Base-by-base conservation (phyloP, 352 stramenopile species). In the Phytophthora citrophthora region DNA sequence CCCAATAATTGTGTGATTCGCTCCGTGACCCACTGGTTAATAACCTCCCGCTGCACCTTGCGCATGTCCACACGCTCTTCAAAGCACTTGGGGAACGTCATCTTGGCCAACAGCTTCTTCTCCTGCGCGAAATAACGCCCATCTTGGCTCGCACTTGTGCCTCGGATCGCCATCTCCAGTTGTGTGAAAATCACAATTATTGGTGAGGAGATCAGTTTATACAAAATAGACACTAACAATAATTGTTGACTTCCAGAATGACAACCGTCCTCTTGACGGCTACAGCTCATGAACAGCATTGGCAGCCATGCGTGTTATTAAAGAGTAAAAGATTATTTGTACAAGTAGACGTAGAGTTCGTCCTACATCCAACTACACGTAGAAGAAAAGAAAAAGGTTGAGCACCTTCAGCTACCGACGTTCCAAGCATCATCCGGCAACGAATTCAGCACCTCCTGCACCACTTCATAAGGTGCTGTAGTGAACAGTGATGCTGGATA, bases 401-500 rank as follows among this genome's bases (percentile, higher is more conserved):
- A 18, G 54, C 56, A 13, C 9, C 29, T 34, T 34, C 9, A 34
- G 29, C 29, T 13, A 2, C 31, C 16, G 49, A 54, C 39, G 34
- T 63, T 54, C 69, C 69, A 77, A 39, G 59, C 64, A 13, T 74
- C 70, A 31, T 80, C 76, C 5, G 73, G 68, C 13, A 77, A 51
- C 15, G 47, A 68, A 15, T 52, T n/a, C n/a, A 92, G 67, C 53
- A 81, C 79, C 10, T 83, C 70, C 31, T 77, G 70, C 31, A 98
- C 86, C 39, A 95, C 68, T 15, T 95, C 81, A 13, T 83, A 81
- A 0, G 96, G 96, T 52, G 95, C 95, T 70, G 96, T 94, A 15
- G 90, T 97, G 78, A 99, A 99, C 23, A 99, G 90, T 16, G 96
- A 98, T 7, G 97, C 96, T 12, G 97, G 97, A 72, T 99, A 99